phyloP scores from a whole-genome alignment of 2,329 filamentous ascomycete species.

The Ceratocystis huliohia region DNA sequence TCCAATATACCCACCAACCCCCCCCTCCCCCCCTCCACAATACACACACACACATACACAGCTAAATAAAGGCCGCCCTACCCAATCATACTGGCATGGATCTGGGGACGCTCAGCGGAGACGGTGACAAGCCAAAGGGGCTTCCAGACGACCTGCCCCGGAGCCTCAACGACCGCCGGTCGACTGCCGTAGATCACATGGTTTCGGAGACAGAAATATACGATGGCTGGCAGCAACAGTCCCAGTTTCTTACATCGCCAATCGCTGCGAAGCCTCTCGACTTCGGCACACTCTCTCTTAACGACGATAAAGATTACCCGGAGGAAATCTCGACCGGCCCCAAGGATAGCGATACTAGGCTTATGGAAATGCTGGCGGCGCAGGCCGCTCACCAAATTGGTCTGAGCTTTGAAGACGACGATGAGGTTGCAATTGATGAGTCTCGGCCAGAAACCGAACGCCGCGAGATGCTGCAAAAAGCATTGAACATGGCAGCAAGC shows the following conservation, averaged over 20 bases:
- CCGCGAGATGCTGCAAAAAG: constrained; percentile 67
- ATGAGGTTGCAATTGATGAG: constrained; percentile 61
- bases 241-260: constrained; percentile 82
- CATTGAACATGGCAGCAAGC: constrained; percentile 86
- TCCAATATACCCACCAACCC: neutral
- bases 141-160: constrained; percentile 80
- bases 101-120: constrained; percentile 37
- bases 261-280: constrained; percentile 70
- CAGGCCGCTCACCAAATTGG: constrained; percentile 76
- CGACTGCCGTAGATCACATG: constrained; percentile 47
- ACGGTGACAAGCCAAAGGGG: constrained; percentile 34
- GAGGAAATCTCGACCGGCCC: constrained; percentile 39
- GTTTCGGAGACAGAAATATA: constrained; percentile 89
- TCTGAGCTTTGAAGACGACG: constrained; percentile 62
- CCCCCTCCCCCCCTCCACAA: constrained; percentile 12
- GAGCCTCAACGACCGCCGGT: constrained; percentile 76
- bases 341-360: constrained; percentile 66
- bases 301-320: constrained; percentile 54
- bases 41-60: constrained; percentile 27
- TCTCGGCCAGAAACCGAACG: constrained; percentile 67
- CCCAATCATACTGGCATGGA: constrained; percentile 40
- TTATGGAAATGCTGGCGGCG: constrained; percentile 92
- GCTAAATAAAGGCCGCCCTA: constrained; percentile 18
- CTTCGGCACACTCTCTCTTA: constrained; percentile 69
- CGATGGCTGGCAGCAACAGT: constrained; percentile 98